Conservation (phyloP, 1,284 basidiomycete species). For the Phenoliferia sp. region DNA sequence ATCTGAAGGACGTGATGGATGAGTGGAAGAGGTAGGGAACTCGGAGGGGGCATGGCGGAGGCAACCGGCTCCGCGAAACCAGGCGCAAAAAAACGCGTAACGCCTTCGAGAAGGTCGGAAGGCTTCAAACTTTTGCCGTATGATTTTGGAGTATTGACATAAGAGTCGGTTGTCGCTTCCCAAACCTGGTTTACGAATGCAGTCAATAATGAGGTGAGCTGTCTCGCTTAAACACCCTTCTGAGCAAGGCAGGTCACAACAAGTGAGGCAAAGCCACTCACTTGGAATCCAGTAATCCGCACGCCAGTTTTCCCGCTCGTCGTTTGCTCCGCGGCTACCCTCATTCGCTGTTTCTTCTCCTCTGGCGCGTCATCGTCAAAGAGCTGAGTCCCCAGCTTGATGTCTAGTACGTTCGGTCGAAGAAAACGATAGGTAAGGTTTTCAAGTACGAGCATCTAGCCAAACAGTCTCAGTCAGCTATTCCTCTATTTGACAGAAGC, state of each 20-base stretch:
- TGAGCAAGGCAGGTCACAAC: neutral
- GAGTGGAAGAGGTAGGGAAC: slow-evolving; percentile 28
- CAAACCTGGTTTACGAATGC: slow-evolving; percentile 56
- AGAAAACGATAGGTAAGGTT: slow-evolving; percentile 70
- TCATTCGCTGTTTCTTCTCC: slow-evolving; percentile 77
- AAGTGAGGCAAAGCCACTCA: slow-evolving; percentile 42
- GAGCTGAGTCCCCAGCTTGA: slow-evolving; percentile 84
- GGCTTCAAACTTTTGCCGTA: slow-evolving; percentile 74
- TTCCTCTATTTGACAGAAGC: neutral
- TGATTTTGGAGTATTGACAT: slow-evolving; percentile 62
- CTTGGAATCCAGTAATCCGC: slow-evolving; percentile 83
- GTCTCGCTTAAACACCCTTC: neutral
- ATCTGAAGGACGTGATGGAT: slow-evolving; percentile 59
- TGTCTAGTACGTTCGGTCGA: slow-evolving; percentile 80
- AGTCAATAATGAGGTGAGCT: neutral
- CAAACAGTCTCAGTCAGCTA: neutral
- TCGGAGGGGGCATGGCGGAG: slow-evolving; percentile 37
- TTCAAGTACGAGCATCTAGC: slow-evolving; percentile 73
- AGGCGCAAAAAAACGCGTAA: slow-evolving; percentile 64
- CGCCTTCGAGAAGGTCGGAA: slow-evolving; percentile 64
- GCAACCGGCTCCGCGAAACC: slow-evolving; percentile 31
- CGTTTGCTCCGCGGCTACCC: slow-evolving; percentile 60
- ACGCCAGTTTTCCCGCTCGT: slow-evolving; percentile 69
- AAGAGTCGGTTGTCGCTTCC: slow-evolving; percentile 54
- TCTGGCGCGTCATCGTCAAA: slow-evolving; percentile 60